phyloP scores from a whole-genome alignment of 768 basidiomycete genomes.

The Tephrocybe sp. region DNA sequence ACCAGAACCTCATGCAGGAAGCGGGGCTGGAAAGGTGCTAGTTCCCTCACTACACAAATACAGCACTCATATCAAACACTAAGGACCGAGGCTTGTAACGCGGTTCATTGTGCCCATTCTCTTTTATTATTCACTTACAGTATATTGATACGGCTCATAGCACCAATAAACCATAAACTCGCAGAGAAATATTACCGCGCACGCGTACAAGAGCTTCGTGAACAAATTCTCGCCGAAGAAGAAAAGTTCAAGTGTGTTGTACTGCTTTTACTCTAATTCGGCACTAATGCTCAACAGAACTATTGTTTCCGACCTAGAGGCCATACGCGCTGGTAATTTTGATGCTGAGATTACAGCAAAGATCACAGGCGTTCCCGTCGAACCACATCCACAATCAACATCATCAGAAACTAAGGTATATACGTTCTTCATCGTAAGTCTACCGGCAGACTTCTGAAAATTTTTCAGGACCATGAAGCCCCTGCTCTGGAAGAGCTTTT shows the following conservation, averaged over 20 bases:
- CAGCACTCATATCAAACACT: constrained; percentile 10
- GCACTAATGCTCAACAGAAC: constrained; percentile 35
- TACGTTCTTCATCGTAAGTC: background rate
- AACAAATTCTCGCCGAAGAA: constrained; percentile 73
- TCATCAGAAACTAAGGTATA: constrained; percentile 5
- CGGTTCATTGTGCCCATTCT: constrained; percentile 45
- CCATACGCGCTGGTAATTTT: constrained; percentile 67
- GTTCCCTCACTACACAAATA: background rate
- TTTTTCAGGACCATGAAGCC: constrained; percentile 2
- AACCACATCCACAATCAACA: constrained; percentile 4
- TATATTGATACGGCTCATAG: constrained; percentile 36
- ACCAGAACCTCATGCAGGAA: constrained; percentile 65
- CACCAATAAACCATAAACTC: constrained; percentile 60
- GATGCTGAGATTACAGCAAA: constrained; percentile 47
- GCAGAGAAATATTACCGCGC: constrained; percentile 73
- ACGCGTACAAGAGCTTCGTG: constrained; percentile 69
- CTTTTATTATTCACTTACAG: background rate
- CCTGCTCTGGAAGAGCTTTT: constrained; percentile 24
- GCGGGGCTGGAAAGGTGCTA: constrained; percentile 64
- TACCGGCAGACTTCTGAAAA: background rate
- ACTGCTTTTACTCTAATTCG: background rate
- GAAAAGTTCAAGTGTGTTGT: constrained; percentile 65
- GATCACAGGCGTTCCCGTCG: constrained; percentile 19
- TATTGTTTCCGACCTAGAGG: constrained; percentile 72
- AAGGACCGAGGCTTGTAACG: constrained; percentile 50